phyloP scores from a whole-genome alignment of 148 eudicot species.

The Drosera capensis region DNA sequence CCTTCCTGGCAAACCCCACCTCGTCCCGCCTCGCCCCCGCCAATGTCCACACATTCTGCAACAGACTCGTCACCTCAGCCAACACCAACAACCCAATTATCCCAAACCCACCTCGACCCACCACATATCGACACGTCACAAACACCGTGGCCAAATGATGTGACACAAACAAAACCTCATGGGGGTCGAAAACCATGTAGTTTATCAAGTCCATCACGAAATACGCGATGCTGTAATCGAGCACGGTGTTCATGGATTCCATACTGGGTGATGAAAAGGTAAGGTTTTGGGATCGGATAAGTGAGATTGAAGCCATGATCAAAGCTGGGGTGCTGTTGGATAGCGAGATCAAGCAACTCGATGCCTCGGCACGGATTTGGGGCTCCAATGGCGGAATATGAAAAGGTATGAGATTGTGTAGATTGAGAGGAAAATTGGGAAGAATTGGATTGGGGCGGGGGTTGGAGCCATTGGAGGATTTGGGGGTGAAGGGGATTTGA shows the following conservation, averaged over 20 bases:
- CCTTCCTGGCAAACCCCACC: conserved; percentile 25
- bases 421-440: conserved; percentile 25
- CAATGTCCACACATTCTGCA: conserved; percentile 72
- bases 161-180: conserved; percentile 48
- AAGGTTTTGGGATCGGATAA: conserved; percentile 7
- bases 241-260: conserved; percentile 19
- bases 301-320: conserved; percentile 27
- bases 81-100: conserved; percentile 38
- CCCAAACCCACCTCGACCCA: conserved; percentile 41
- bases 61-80: conserved; percentile 62
- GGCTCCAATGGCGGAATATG: conserved; percentile 38
- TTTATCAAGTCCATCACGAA: conserved; percentile 56
- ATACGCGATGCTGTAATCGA: conserved; percentile 71
- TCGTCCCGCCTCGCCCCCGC: conserved; percentile 35
- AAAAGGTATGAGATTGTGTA: conserved; percentile 35
- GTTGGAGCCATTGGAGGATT: too few relatives aligned
- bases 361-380: conserved; percentile 55
- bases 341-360: conserved; percentile 58
- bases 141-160: conserved; percentile 72
- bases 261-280: conserved; percentile 37
- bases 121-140: conserved; percentile 49
- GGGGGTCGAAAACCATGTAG: conserved; percentile 48
- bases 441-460: conserved; percentile 24
- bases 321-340: conserved; percentile 73
- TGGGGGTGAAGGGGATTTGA: too few relatives aligned